A percentile compares a stretch with the other conserved stretches of the same genome.
These are phyloP conservation scores for Citrus australasica DNA, from an alignment of 345 rosid genomes.

Conservation along the genomic window DNA sequence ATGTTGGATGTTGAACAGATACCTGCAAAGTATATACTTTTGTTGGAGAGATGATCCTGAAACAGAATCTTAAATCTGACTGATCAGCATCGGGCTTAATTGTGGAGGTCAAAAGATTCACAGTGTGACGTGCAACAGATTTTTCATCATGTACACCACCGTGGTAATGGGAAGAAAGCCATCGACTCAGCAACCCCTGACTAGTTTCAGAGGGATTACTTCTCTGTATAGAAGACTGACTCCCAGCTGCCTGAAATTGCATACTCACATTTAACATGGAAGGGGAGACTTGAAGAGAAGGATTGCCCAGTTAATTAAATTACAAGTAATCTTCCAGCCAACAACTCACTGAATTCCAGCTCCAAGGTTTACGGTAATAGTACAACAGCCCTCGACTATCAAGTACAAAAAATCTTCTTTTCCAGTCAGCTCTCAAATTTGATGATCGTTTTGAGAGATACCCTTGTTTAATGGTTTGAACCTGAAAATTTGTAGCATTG, in stretches of 20 bases:
- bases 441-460: conserved; percentile 84
- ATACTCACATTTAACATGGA: conserved; percentile 16
- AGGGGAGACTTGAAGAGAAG: conserved; percentile 5
- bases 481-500: conserved; percentile 32
- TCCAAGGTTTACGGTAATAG: conserved; percentile 73
- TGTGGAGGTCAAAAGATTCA: conserved; percentile 72
- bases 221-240: conserved; percentile 48
- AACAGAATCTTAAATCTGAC: conserved; percentile 77
- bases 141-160: conserved; percentile 72
- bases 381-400: conserved; percentile 83
- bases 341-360: conserved; percentile 56
- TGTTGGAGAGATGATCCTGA: conserved; percentile 66
- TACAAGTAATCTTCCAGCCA: conserved; percentile 12
- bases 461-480: conserved; percentile 77
- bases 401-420: conserved; percentile 77
- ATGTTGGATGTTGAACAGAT: conserved; percentile 10
- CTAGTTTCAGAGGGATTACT: conserved; percentile 45
- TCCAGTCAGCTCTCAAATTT: conserved; percentile 80
- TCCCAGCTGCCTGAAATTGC: conserved; percentile 50
- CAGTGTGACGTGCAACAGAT: conserved; percentile 67
- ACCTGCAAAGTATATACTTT: conserved; percentile 76
- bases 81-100: conserved; percentile 79
- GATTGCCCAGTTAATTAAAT: background rate
- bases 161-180: conserved; percentile 83
- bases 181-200: conserved; percentile 65